A percentile compares a stretch with the other conserved stretches of the same genome.
These are phyloP conservation scores for Rhizoclosmatium sp. DNA, from an alignment of 192 early-diverging fungal species.

Conservation along the genomic window DNA sequence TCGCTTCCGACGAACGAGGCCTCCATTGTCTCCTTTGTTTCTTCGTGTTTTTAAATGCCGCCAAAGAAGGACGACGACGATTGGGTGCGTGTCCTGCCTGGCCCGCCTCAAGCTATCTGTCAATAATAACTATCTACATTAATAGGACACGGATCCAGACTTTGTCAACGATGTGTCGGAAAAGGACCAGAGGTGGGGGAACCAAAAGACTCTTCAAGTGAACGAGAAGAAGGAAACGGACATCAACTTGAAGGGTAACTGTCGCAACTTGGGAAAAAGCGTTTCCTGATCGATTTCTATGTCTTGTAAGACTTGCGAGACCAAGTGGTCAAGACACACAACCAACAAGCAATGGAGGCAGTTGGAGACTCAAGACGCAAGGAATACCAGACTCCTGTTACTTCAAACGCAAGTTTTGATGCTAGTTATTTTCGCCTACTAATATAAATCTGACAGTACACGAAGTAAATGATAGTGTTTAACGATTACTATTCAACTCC, in stretches of 20 bases:
- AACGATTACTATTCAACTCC: too few relatives aligned
- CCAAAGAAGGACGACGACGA: conserved; percentile 25
- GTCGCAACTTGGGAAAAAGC: not conserved
- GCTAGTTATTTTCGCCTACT: not conserved
- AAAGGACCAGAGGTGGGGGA: conserved; percentile 56
- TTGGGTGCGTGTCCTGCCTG: not conserved
- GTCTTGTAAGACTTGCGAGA: conserved; percentile 26
- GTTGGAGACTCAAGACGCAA: conserved; percentile 11
- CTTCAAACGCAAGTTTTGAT: not conserved
- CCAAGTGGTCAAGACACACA: conserved; percentile 26
- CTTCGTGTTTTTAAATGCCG: not conserved
- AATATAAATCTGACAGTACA: not conserved
- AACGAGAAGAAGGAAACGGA: conserved; percentile 17
- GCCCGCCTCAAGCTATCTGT: not conserved
- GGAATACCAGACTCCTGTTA: conserved; percentile 40
- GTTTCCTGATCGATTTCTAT: not conserved
- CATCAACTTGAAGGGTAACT: conserved; percentile 38
- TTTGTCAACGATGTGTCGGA: conserved; percentile 58
- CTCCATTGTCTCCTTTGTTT: not conserved
- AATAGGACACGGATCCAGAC: conserved; percentile 47
- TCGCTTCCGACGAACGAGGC: not conserved
- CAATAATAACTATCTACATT: not conserved
- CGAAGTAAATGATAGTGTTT: too few relatives aligned
- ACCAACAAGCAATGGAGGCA: not conserved
- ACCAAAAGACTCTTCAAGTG: conserved; percentile 47